phyloP scores from a whole-genome alignment of 75 land plant genomes.

The Picea glauca region DNA sequence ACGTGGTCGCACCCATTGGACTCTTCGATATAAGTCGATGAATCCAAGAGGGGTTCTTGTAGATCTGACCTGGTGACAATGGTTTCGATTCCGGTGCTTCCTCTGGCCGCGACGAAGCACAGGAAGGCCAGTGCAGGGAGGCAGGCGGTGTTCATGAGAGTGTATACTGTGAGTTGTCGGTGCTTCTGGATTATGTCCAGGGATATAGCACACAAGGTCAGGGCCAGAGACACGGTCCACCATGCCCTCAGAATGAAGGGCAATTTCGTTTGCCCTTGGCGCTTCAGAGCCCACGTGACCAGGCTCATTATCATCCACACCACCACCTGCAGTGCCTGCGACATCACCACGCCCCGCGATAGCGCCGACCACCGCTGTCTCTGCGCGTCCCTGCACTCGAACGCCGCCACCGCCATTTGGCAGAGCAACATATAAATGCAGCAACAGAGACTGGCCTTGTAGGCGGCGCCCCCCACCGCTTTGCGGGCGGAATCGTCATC shows the following conservation, averaged over 20 bases:
- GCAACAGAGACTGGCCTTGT: conserved; percentile 22
- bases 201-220: conserved; percentile 39
- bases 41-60: conserved; percentile 51
- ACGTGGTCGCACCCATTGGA: conserved; percentile 33
- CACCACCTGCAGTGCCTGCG: conserved; percentile 40
- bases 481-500: conserved; percentile 7
- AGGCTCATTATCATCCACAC: conserved; percentile 47
- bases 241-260: conserved; percentile 48
- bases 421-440: conserved; percentile 47
- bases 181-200: conserved; percentile 30
- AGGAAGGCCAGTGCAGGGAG: conserved; percentile 58
- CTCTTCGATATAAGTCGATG: conserved; percentile 25
- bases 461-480: conserved; percentile 22
- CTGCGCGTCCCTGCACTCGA: conserved; percentile 26
- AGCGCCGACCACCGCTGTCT: background rate
- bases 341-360: conserved; percentile 21
- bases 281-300: conserved; percentile 32
- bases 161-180: conserved; percentile 24
- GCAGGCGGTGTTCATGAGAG: conserved; percentile 31
- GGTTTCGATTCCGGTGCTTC: conserved; percentile 39
- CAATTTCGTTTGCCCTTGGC: conserved; percentile 27
- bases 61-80: conserved; percentile 23
- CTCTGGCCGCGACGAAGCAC: conserved; percentile 41
- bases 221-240: conserved; percentile 53
- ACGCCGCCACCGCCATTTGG: conserved; percentile 37